Evolutionary conservation across 164 flowering plant genomes (phyloP).

Genomic region (Akebia trifoliata): DNA sequence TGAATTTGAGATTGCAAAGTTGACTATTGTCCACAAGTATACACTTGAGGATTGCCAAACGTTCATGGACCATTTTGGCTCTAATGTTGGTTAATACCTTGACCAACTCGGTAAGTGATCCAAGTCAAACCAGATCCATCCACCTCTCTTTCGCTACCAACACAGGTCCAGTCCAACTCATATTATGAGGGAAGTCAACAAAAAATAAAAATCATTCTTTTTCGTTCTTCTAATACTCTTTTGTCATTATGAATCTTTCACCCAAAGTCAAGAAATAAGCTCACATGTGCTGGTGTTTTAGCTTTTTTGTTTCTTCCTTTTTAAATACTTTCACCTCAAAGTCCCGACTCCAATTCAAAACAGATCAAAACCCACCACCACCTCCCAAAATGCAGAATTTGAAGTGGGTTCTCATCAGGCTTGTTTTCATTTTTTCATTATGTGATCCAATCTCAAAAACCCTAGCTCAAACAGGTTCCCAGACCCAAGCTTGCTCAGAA

Average conservation of each 20-base stretch:
- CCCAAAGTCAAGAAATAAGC: constrained; percentile 44
- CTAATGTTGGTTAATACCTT: no score
- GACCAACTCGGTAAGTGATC: no score
- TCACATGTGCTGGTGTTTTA: constrained; percentile 10
- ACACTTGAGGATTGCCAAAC: no score
- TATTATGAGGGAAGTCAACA: no score
- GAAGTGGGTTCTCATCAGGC: constrained; percentile 35
- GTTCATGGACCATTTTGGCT: no score
- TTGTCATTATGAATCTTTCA: constrained; percentile 48
- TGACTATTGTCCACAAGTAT: no score
- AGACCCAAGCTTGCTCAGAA: constrained; percentile 40
- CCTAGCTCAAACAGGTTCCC: constrained; percentile 21
- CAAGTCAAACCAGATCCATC: no score
- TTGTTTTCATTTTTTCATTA: constrained; percentile 31
- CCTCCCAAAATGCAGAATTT: constrained; percentile 42
- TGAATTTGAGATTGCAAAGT: no score
- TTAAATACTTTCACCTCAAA: constrained; percentile 8
- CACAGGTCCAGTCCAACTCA: no score
- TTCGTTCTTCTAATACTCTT: no score
- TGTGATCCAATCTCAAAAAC: constrained; percentile 15
- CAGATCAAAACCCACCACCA: constrained; percentile 31
- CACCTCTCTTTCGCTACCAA: no score
- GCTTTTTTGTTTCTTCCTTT: constrained; percentile 18
- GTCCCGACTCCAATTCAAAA: background rate
- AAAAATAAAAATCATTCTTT: no score